These are phyloP conservation scores for Vitis hybrid DNA, from an alignment of 177 flowering plant species.

Conservation along the genomic window DNA sequence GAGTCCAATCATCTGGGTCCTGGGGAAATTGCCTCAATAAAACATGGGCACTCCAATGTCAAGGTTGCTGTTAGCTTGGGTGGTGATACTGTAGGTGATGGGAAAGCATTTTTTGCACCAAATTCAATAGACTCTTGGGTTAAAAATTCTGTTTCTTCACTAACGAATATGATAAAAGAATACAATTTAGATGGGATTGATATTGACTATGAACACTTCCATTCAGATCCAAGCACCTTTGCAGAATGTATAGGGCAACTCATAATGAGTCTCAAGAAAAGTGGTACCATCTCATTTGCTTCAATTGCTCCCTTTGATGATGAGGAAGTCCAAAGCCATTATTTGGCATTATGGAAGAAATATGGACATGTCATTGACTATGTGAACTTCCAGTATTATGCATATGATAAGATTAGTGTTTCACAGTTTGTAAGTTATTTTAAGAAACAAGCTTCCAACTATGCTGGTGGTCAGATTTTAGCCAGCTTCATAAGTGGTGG, in stretches of 20 bases:
- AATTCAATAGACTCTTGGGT: slow-evolving; percentile 9
- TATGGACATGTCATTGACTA: slow-evolving; percentile 9
- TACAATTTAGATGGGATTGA: slow-evolving; percentile 11
- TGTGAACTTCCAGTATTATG: slow-evolving; percentile 15
- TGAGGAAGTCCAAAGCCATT: slow-evolving; percentile 8
- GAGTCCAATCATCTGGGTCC: neutral
- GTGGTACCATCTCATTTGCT: neutral
- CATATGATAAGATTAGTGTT: slow-evolving; percentile 7
- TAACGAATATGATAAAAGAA: slow-evolving; percentile 4
- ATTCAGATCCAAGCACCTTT: slow-evolving; percentile 2
- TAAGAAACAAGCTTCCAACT: slow-evolving; percentile 8
- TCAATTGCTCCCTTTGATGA: neutral
- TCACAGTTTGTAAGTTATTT: slow-evolving; percentile 9
- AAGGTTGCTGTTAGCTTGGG: slow-evolving; percentile 9
- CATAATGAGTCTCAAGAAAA: slow-evolving; percentile 2
- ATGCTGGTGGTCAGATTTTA: slow-evolving; percentile 15
- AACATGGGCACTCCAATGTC: slow-evolving; percentile 4
- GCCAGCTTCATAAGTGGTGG: slow-evolving; percentile 7
- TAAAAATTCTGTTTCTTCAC: slow-evolving; percentile 8
- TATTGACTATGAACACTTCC: slow-evolving; percentile 11
- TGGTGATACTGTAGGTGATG: neutral
- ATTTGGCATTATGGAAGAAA: slow-evolving; percentile 8
- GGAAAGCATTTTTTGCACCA: slow-evolving; percentile 3
- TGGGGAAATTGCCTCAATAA: neutral
- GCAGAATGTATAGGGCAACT: slow-evolving; percentile 10